Base-by-base conservation (phyloP, 345 rosid species). In the Aquilaria malaccensis region DNA sequence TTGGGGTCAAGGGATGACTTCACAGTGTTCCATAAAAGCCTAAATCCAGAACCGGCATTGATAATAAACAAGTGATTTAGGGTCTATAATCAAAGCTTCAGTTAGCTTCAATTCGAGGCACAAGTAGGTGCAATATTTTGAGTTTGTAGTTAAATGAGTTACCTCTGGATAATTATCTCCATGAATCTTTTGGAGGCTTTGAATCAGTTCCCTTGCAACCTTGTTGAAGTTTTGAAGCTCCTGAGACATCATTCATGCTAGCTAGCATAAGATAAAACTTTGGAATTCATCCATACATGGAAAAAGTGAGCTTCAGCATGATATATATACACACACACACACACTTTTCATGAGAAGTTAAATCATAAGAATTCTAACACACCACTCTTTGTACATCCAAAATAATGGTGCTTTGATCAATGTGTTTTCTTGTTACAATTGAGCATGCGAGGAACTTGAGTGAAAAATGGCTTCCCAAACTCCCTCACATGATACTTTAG, bases 351-450 rank as follows among this genome's bases (percentile, higher is more conserved):
- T 37, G 6, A 51, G 15, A 14, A 61, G 49, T 15, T 22, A 12
- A 62, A 43, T 22, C 33, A 37, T 52, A 15, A 11, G 55, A 37
- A 41, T 2, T 53, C 11, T 55, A 30, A 78, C 93, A 22, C 74
- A 93, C 98, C 86, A 93, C 95, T 82, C 98, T 93, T 79, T 87
- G 93, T 48, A 87, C 97, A 67, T 89, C 96, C 78, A 89, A 71
- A 69, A 93, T 89, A 22, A 96, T 89, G 52, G 97, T 93, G 81
- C 94, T 93, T 78, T 87, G 97, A 63, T 84, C 91, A 68, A 89
- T 81, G 62, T 87, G 90, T 74, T 64, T 85, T 59, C 80, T 89
- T 6, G 94, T 81, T 47, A 87, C 87, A 13, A 93, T 65, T 9
- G 96, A 82, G 51, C 97, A 88, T 37, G 90, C 85, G 6, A 97